Conservation (phyloP, 2,329 filamentous ascomycete species). For the Orbilia oligospora region DNA sequence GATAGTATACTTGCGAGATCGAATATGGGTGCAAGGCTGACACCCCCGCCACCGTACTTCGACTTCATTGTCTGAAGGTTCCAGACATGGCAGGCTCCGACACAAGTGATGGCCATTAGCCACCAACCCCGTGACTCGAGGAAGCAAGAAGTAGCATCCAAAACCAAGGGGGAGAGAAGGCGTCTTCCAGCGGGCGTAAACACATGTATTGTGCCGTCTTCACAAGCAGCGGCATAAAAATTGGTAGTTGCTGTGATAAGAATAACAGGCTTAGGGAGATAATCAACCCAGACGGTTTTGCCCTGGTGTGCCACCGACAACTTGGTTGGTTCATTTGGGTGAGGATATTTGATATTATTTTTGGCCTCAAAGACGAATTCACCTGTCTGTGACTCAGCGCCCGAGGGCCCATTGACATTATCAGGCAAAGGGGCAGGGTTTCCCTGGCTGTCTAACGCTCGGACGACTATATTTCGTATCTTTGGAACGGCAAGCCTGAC, state of each 20-base stretch:
- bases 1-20: slow-evolving; percentile 87
- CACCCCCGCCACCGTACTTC: slow-evolving; percentile 72
- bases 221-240: slow-evolving; percentile 93
- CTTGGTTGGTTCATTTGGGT: slow-evolving; percentile 84
- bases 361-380: slow-evolving; percentile 86
- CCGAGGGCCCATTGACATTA: slow-evolving; percentile 60
- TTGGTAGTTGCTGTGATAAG: slow-evolving; percentile 89
- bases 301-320: slow-evolving; percentile 86
- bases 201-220: slow-evolving; percentile 89
- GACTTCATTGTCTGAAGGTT: slow-evolving; percentile 86
- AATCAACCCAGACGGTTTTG: slow-evolving; percentile 91
- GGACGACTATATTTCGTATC: slow-evolving; percentile 83
- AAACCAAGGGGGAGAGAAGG: slow-evolving; percentile 83
- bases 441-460: slow-evolving; percentile 77
- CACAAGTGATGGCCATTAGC: slow-evolving; percentile 89
- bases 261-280: slow-evolving; percentile 86
- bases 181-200: slow-evolving; percentile 94
- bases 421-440: slow-evolving; percentile 59
- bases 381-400: slow-evolving; percentile 66
- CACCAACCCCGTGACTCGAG: slow-evolving; percentile 90
- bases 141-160: slow-evolving; percentile 94
- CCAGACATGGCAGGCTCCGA: slow-evolving; percentile 93
- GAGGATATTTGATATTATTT: slow-evolving; percentile 77
- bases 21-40: slow-evolving; percentile 85
- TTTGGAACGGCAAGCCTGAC: slow-evolving; percentile 89